Conservation (phyloP, 2,329 filamentous ascomycete species). For the Penicillium sp. region DNA sequence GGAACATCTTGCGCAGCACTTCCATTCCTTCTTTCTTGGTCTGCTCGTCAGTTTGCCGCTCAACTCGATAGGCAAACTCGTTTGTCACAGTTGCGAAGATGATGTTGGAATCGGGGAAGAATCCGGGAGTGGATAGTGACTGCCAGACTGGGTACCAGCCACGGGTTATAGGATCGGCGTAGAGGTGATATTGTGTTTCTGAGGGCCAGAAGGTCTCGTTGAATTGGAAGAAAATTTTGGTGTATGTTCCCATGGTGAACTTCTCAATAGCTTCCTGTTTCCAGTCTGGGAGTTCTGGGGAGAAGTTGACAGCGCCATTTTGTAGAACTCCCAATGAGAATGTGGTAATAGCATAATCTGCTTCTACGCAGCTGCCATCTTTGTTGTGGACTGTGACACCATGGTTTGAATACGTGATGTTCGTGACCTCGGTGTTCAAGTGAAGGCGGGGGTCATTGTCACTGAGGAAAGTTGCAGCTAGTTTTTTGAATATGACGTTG, state of each 20-base stretch:
- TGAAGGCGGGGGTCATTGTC: constrained; percentile 56
- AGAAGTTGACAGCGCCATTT: constrained; percentile 57
- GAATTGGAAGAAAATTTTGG: constrained; percentile 71
- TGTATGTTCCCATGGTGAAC: constrained; percentile 69
- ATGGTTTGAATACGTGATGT: constrained; percentile 52
- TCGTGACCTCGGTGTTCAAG: constrained; percentile 57
- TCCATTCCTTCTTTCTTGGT: constrained; percentile 58
- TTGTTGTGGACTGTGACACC: constrained; percentile 55
- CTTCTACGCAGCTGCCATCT: constrained; percentile 57
- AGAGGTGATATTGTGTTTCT: constrained; percentile 55
- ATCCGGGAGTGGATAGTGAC: constrained; percentile 57
- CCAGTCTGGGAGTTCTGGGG: constrained; percentile 60
- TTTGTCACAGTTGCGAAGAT: constrained; percentile 64
- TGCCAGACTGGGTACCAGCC: constrained; percentile 64
- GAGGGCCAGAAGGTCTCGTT: constrained; percentile 64
- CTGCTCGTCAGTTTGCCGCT: constrained; percentile 58
- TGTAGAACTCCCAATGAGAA: constrained; percentile 69
- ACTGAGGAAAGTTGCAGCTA: constrained; percentile 58
- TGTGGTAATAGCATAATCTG: constrained; percentile 63
- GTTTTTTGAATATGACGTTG: constrained; percentile 55
- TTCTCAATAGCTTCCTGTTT: constrained; percentile 62
- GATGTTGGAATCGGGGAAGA: constrained; percentile 61
- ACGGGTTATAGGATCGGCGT: constrained; percentile 48
- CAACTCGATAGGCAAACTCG: constrained; percentile 56
- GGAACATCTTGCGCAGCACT: constrained; percentile 62